Evolutionary conservation across 345 rosid species (phyloP), one percentile per base, ranked within the genome.

Genomic region (Raphanus sativus): DNA sequence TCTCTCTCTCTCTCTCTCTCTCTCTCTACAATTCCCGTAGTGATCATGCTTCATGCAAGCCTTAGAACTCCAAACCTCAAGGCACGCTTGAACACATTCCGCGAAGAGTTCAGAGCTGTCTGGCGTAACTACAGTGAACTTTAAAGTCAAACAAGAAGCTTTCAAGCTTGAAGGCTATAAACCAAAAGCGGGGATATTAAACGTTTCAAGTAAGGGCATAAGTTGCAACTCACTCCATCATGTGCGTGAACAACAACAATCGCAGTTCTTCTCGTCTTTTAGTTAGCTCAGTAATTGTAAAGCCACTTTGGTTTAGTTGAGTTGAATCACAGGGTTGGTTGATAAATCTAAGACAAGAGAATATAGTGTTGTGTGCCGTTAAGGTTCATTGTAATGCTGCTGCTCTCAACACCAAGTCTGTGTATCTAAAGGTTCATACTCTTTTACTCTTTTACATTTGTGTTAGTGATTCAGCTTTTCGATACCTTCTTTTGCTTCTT

Each of bases 41-140:
- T 63, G 67, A 80, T 75, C 71, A 16, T 60, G 30, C 83, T 80
- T 75, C 83, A 80, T 16, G 83, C 83, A 25, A 80, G 73, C 69
- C 56, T 80, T 34, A 69, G 83, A 75, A 80, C 80, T 75, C 83
- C 83, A 33, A 80, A 80, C 76, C 83, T 80, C 55, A 80, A 80
- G 68, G 83, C 83, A 64, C 83, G 83, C 26, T 29, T 80, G 80
- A 80, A 80, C 75, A 80, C 83, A 40, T 80, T 80, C 69, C 83
- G 83, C 65, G 83, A 80, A 75, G 83, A 80, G 11, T 80, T 80
- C 73, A 67, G 83, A 1, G 83, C 83, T 45, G 83, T 80, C n/a
- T 80, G 83, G 83, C 80, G 83, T 34, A 80, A 80, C 73, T 80
- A 80, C 69, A 80, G 80, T 2, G 83, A 80, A 10, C 40, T 80